Base-by-base conservation (phyloP, 1,284 basidiomycete genomes). In the Sporisorium scitamineum region DNA sequence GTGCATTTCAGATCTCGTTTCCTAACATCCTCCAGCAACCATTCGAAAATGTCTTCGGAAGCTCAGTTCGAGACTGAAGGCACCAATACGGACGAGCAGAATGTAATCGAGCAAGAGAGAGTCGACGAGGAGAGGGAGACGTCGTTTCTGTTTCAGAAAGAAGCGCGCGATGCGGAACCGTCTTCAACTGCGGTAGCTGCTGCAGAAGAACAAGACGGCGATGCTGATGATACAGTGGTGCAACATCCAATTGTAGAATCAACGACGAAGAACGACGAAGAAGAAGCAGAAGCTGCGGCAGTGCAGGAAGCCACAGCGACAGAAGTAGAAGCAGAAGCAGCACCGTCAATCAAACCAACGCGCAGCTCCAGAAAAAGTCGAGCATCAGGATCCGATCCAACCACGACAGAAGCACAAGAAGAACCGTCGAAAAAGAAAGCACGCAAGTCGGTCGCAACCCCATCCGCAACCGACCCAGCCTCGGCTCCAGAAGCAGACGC, bases 61-160 rank as follows among this genome's bases (percentile, higher is more conserved):
- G 64, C 67, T 32, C 63, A 47, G 5, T 54, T 57, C 20, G 52
- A 54, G 14, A 22, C 58, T 1, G 73, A 71, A 7, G 37, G 54
- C 5, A 56, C 68, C 10, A 68, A 61, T n/a, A 56, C 58, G 18
- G 73, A 76, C 42, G 69, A 76, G 32, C 73, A 76, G 53, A 29
- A 56, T 13, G 69, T 34, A 16, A 54, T 68, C 9, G 73, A 71
- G 32, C 73, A 76, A 20, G 69, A 76, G 37, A 57, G 55, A 10
- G 57, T 47, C 10, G 64, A 76, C 41, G 69, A 76, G 26, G 73
- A 76, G 54, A 47, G 73, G 29, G 73, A 76, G 42, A 61, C 60
- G 1, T 75, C 72, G 27, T 67, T 75, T 20, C 47, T 47, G 27
- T 47, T 61, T 31, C 63, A 61, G 51, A 62, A 34, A 26, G 63